Conservation (phyloP, 495 filamentous ascomycete species). For the Talaromyces nanjingensis region DNA sequence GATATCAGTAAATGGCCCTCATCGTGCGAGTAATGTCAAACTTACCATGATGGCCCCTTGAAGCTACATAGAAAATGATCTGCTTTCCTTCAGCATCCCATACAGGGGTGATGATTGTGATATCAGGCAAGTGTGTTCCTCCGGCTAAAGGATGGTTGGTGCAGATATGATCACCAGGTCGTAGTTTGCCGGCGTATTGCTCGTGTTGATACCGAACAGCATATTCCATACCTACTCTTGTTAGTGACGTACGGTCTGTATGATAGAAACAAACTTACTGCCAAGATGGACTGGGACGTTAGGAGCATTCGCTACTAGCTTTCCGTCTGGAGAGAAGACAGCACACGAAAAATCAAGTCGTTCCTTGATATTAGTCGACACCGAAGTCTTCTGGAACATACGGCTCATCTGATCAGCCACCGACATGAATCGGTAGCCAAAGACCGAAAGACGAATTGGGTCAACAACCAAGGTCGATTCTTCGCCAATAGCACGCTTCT, state of each 20-base stretch:
- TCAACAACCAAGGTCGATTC: constrained; percentile 61
- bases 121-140: constrained; percentile 83
- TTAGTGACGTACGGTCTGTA: neutral
- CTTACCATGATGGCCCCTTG: constrained; percentile 71
- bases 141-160: constrained; percentile 95
- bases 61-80: constrained; percentile 96
- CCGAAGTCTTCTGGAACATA: constrained; percentile 92
- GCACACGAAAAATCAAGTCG: constrained; percentile 95
- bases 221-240: constrained; percentile 69
- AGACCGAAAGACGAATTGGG: constrained; percentile 91
- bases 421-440: constrained; percentile 96
- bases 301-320: constrained; percentile 88
- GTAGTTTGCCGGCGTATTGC: constrained; percentile 83
- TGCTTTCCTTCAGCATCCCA: constrained; percentile 67
- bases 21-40: neutral
- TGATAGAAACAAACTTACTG: constrained; percentile 28
- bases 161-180: constrained; percentile 88
- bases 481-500: constrained; percentile 13
- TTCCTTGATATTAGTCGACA: constrained; percentile 97
- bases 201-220: constrained; percentile 88
- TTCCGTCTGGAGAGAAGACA: constrained; percentile 82
- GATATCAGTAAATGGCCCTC: constrained; percentile 29
- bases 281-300: constrained; percentile 92
- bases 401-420: constrained; percentile 98
- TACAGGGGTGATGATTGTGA: constrained; percentile 84